These are phyloP conservation scores for Bryopsis sp. DNA, from an alignment of 139 green algal species.

Conservation along the genomic window DNA sequence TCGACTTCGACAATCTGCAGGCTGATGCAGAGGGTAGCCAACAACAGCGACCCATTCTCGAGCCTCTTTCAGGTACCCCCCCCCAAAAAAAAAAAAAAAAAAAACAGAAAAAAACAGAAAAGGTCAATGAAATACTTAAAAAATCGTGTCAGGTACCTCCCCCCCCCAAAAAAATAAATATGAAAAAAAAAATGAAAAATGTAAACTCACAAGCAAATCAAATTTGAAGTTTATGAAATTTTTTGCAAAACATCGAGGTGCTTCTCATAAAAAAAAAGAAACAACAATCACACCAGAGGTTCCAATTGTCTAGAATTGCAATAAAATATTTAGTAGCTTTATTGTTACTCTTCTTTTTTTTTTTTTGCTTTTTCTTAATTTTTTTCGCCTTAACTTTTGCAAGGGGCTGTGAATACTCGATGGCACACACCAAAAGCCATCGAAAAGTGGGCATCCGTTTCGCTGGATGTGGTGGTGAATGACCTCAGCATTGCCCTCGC, in stretches of 20 bases:
- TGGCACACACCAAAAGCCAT: too few relatives aligned
- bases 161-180: not conserved
- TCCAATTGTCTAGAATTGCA: too few relatives aligned
- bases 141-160: not conserved
- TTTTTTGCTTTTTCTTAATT: too few relatives aligned
- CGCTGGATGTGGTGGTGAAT: too few relatives aligned
- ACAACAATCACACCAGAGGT: too few relatives aligned
- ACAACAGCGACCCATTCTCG: not conserved
- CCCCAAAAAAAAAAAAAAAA: not conserved
- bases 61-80: not conserved
- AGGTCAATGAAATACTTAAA: not conserved
- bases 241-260: conserved; percentile 7
- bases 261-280: too few relatives aligned
- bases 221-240: not conserved
- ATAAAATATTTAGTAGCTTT: too few relatives aligned
- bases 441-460: too few relatives aligned
- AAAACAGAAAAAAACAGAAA: not conserved
- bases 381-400: too few relatives aligned
- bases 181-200: not conserved
- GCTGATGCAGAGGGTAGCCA: not conserved
- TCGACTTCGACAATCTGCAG: conserved; percentile 22
- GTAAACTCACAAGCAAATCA: not conserved
- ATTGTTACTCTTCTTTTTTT: too few relatives aligned
- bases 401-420: too few relatives aligned
- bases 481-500: too few relatives aligned